Evolutionary conservation across 116 monocot species (phyloP).

Genomic region (Dioscorea cayenensis): DNA sequence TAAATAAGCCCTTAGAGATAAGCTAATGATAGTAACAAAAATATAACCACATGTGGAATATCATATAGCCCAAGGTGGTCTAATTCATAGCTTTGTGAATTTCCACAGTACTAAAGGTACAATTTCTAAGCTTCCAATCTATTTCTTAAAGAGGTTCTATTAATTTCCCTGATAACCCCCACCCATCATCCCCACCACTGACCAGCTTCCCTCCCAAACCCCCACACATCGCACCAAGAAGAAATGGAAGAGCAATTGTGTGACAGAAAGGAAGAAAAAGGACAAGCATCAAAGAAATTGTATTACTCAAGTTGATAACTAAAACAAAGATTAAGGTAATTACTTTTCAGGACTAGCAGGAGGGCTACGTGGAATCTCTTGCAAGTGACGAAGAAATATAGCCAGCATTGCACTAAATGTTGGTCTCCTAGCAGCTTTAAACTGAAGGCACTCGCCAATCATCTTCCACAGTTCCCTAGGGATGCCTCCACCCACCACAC

Average conservation of each 20-base stretch:
- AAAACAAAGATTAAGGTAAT: conserved; percentile 5
- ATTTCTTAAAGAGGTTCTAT: no score
- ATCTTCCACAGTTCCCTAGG: conserved; percentile 98
- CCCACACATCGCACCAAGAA: no score
- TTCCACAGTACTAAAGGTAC: no score
- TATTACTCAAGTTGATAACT: not conserved
- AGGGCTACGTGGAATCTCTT: conserved; percentile 82
- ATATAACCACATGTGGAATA: no score
- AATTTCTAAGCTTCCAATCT: no score
- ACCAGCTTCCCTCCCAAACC: no score
- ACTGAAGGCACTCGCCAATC: conserved; percentile 96
- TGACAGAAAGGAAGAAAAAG: no score
- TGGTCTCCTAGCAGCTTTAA: conserved; percentile 79
- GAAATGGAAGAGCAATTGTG: no score
- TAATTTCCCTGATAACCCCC: no score
- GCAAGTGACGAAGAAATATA: conserved; percentile 88
- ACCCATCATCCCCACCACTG: no score
- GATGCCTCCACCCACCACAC: conserved; percentile 94
- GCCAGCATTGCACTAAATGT: conserved; percentile 90
- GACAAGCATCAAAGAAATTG: not conserved
- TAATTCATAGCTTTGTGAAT: no score
- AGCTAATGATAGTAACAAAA: not conserved
- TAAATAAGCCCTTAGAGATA: not conserved
- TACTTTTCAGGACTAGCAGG: conserved; percentile 99
- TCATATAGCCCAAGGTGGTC: no score